Evolutionary conservation across 768 basidiomycete genomes (phyloP), one percentile per base, ranked within the genome.

Genomic region (Antrodiella citrinella): DNA sequence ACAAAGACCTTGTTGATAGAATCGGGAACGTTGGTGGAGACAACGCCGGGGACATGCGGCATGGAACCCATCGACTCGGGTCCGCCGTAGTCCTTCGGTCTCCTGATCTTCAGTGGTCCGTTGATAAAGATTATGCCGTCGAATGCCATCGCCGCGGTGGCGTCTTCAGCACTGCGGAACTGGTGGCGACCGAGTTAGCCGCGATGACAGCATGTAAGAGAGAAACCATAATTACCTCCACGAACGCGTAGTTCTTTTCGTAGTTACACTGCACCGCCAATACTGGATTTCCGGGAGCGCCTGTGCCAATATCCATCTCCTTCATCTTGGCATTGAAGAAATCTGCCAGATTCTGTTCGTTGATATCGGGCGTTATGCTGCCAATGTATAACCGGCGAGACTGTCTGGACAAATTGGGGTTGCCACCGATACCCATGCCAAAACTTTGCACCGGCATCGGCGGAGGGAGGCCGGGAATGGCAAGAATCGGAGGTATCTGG

Each of bases 241-340:
- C 88, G 64, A 97, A 99, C 1, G 96, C 96, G 63, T 97, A 99
- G 59, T 91, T 93, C 75, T 98, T 99, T 68, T 98, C 96, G 60
- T 93, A 93, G 63, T 97, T 97, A 71, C 96, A 88, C 62, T 95
- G 92, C 4, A 96, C 92, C 18, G 86, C 86, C 25, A 94, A 76
- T 25, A 98, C 91, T 9, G 95, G 91, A 55, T 92, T 91, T 19
- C 91, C 92, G 20, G 88, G 80, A 18, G 77, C 80, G 23, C 84
- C 86, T 4, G 90, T 89, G 12, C 91, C 88, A 44, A 94, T 82
- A 54, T 76, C 77, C 82, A 90, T 89, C 68, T 97, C 92, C 38
- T 78, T 80, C 93, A 98, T 97, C 71, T 95, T 92, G 49, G 75
- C 71, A 62, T 97, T 97, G 81, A 99, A 97, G 72, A 97, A 96